Evolutionary conservation across 164 flowering plant species (phyloP), one percentile per base, ranked within the genome.

Genomic region (Tetrastigma voinierianum): DNA sequence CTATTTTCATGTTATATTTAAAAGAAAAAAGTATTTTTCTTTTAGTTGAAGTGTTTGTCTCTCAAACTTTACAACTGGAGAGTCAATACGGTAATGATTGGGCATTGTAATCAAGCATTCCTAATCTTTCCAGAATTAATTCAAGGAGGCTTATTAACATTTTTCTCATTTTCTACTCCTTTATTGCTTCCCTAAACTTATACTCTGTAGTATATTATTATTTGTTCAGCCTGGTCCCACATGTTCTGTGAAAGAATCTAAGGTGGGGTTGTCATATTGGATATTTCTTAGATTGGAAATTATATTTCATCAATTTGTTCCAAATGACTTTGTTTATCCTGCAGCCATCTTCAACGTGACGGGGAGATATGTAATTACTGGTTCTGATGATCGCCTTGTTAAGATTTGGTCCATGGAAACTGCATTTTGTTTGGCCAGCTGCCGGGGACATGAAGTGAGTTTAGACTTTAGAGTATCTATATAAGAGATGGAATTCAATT

Each of bases 361-460:
- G 9, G 98, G 98, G 57, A 84, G 97, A 72, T 90, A 91, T 78
- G 94, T 92, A 23, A 84, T 95, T 70, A 95, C 97, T 80, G 98
- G 98, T 66, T 90, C 98, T 0, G 98, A 95, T 86, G 98, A 95
- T 72, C 96, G 97, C 53, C 93, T 95, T 74, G 98, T 95, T 67
- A 95, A 95, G 72, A 89, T 95, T 62, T 95, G 98, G 98, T 95
- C 98, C 18, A 91, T 87, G 96, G 98, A 95, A 78, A 90, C 98
- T 74, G 98, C 92, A 62, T 83, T 86, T 72, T 89, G 93, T 74
- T 80, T 95, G 72, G 89, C 93, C 52, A 92, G 98, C 82, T 95
- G 98, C 73, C 93, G 98, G 23, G 98, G 98, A 46, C 98, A 95
- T 82, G 98, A 91, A 81, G 98, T 92, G 78, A 77, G 90, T 84